A percentile compares a stretch with the other conserved stretches of the same genome.
Evolutionary conservation across 169 alveolate genomes (phyloP).

Genomic region (Eimeria maxima): DNA sequence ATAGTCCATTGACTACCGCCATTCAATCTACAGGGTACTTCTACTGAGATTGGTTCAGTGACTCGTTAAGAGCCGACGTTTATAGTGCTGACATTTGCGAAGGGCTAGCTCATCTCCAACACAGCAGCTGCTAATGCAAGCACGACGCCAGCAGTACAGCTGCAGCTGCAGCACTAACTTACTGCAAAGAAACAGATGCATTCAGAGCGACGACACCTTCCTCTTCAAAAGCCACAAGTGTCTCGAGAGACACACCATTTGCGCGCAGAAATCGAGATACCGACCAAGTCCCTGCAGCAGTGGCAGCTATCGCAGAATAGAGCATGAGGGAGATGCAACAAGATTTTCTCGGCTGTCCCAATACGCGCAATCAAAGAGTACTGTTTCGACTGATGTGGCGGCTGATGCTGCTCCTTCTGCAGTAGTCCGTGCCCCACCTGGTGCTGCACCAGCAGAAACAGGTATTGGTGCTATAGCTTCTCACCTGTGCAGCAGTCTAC

Average conservation of each 20-base stretch:
- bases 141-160: neutral
- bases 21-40: neutral
- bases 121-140: neutral
- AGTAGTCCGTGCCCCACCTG: neutral
- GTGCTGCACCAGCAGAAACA: neutral
- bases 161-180: neutral
- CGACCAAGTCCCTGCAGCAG: conserved; percentile 67
- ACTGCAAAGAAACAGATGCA: conserved; percentile 43
- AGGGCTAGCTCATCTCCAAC: neutral
- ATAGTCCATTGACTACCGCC: neutral
- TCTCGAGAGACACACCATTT: conserved; percentile 53
- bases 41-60: neutral
- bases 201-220: conserved; percentile 57
- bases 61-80: neutral
- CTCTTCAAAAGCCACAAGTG: conserved; percentile 53
- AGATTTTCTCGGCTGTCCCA: neutral
- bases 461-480: neutral
- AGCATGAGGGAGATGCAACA: neutral
- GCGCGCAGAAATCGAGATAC: conserved; percentile 71
- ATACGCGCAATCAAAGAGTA: neutral
- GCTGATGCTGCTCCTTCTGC: conserved; percentile 7
- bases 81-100: neutral
- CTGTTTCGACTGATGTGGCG: neutral
- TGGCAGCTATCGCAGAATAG: neutral
- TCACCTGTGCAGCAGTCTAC: conserved; percentile 63